Conservation (phyloP, 1,284 basidiomycete genomes). For the Heterobasidion irregulare region DNA sequence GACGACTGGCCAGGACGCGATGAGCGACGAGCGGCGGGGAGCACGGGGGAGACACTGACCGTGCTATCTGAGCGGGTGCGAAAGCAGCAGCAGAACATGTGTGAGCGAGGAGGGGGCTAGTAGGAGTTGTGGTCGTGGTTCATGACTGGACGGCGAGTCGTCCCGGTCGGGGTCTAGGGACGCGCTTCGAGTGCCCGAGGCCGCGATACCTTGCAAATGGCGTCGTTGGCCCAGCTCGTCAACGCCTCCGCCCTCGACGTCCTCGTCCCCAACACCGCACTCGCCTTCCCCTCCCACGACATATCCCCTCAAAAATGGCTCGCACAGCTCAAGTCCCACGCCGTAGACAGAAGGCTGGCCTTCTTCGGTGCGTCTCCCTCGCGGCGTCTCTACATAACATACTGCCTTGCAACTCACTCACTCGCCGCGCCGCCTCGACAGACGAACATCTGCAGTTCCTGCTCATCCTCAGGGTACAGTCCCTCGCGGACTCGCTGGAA, state of each 20-base stretch:
- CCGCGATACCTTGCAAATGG: slow-evolving; percentile 9
- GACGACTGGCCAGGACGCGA: slow-evolving; percentile 8
- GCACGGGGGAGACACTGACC: slow-evolving; percentile 5
- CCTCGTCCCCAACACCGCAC: slow-evolving; percentile 54
- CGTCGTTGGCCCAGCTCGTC: slow-evolving; percentile 56
- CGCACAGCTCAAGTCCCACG: slow-evolving; percentile 25
- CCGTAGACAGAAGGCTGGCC: slow-evolving; percentile 43
- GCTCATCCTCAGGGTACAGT: slow-evolving; percentile 45
- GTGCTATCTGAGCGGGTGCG: slow-evolving; percentile 8
- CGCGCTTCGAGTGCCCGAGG: too few species aligned
- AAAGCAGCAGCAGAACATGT: slow-evolving; percentile 18
- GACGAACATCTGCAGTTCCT: slow-evolving; percentile 72
- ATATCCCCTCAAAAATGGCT: slow-evolving; percentile 46
- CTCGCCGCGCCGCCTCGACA: slow-evolving; percentile 17
- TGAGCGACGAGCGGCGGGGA: not conserved
- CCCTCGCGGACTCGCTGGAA: slow-evolving; percentile 19
- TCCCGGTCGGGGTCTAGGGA: too few species aligned
- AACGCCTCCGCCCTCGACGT: slow-evolving; percentile 54
- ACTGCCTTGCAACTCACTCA: not conserved
- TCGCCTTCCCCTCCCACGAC: slow-evolving; percentile 46
- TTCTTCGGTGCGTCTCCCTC: slow-evolving; percentile 59
- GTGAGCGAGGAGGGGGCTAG: too few species aligned
- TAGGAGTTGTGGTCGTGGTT: too few species aligned
- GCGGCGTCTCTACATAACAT: not conserved
- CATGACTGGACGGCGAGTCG: too few species aligned